phyloP scores from a whole-genome alignment of 495 filamentous ascomycete species.

The Sporormia fimetaria region DNA sequence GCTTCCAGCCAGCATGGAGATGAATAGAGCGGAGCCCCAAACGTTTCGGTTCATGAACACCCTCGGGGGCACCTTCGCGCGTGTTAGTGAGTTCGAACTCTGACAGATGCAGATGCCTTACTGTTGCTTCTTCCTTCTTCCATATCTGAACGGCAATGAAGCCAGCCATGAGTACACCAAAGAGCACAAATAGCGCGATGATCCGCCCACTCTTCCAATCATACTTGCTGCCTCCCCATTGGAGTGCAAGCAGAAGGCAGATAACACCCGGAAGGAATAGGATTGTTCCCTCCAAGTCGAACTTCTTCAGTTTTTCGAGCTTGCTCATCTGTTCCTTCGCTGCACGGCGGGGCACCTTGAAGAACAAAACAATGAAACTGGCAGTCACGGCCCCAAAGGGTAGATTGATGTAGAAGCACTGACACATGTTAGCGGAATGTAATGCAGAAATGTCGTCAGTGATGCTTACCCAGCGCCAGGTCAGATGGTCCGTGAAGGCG shows the following conservation, averaged over 20 bases:
- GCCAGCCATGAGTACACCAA: conserved; percentile 34
- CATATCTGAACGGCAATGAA: conserved; percentile 41
- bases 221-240: conserved; percentile 51
- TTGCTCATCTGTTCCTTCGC: conserved; percentile 13
- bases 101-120: too few species aligned
- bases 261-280: conserved; percentile 43
- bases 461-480: conserved; percentile 33
- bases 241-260: conserved; percentile 46
- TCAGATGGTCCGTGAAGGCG: conserved; percentile 30
- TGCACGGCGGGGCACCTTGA: conserved; percentile 22
- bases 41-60: conserved; percentile 33
- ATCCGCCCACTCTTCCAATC: conserved; percentile 43
- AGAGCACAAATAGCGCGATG: conserved; percentile 43
- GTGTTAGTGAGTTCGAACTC: too few species aligned
- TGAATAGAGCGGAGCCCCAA: conserved; percentile 26
- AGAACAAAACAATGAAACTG: conserved; percentile 33
- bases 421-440: too few species aligned
- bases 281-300: conserved; percentile 33
- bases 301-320: conserved; percentile 23
- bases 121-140: conserved; percentile 32
- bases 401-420: conserved; percentile 38
- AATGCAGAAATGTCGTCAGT: too few species aligned
- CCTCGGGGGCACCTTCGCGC: conserved; percentile 32
- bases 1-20: conserved; percentile 25
- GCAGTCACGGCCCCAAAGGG: conserved; percentile 33